A percentile compares a stretch with the other conserved stretches of the same genome.
phyloP scores from a whole-genome alignment of 345 rosid species.

The Gossypium sturtianum region DNA sequence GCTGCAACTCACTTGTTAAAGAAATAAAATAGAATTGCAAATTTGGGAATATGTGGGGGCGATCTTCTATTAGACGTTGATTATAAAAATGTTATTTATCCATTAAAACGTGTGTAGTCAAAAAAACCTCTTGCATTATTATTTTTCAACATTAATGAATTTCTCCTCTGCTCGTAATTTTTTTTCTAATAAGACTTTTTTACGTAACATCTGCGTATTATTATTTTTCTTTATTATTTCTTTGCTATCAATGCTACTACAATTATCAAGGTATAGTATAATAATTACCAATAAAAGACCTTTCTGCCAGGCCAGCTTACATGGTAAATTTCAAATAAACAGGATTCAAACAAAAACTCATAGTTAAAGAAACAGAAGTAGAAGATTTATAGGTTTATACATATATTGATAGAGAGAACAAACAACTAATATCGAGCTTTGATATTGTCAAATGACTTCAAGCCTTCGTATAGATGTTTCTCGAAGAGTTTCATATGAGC shows the following conservation, averaged over 20 bases:
- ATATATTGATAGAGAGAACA: not conserved
- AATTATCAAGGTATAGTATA: no score
- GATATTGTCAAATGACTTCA: not conserved
- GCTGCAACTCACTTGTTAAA: no score
- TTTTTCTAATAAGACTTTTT: fast-evolving
- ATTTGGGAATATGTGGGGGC: no score
- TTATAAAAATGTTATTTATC: no score
- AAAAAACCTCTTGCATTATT: no score
- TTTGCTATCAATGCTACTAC: fast-evolving
- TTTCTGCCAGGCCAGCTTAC: no score
- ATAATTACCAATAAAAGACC: no score
- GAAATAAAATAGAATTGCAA: no score
- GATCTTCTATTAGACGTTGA: no score
- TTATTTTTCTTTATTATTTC: no score
- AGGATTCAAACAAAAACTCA: not conserved
- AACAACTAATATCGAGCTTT: not conserved
- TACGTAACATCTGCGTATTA: fast-evolving
- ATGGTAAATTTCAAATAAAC: not conserved
- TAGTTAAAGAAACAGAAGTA: not conserved
- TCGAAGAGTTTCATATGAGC: not conserved
- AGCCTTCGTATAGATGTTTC: not conserved
- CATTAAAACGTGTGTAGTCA: no score
- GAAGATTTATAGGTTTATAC: not conserved
- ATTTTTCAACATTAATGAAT: no score
- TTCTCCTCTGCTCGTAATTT: fast-evolving